Conservation (phyloP, 1,284 basidiomycete species). For the Gastroboletus turbinatus region DNA sequence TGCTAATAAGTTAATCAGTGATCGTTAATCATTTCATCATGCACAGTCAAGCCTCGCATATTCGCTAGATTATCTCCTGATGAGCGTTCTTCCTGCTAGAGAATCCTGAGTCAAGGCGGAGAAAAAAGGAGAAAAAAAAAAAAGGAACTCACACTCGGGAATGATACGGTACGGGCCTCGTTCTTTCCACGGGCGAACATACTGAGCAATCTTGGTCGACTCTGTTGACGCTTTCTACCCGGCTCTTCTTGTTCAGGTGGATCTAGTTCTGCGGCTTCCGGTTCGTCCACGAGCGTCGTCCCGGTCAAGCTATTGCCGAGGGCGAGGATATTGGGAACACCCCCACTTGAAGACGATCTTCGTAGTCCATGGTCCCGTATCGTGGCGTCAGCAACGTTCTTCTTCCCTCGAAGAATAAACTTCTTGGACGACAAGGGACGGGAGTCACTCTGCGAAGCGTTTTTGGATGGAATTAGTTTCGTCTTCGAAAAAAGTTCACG, state of each 20-base stretch:
- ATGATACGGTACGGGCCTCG: constrained; percentile 5
- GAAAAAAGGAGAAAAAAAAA: background rate
- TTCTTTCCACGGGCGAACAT: constrained; percentile 29
- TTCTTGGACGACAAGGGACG: constrained; percentile 27
- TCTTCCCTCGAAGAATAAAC: constrained; percentile 22
- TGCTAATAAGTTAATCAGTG: constrained; percentile 10
- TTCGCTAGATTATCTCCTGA: constrained; percentile 6
- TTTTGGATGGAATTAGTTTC: constrained; percentile 58
- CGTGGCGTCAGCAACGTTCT: constrained; percentile 10
- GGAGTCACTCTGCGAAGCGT: constrained; percentile 35
- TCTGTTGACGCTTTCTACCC: constrained; percentile 13
- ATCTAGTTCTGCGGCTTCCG: constrained; percentile 14
- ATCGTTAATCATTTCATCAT: constrained; percentile 6
- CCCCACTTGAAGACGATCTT: constrained; percentile 25
- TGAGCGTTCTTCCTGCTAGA: constrained; percentile 6
- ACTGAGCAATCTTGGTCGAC: constrained; percentile 28
- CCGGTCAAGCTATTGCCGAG: constrained; percentile 12
- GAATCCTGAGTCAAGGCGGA: background rate
- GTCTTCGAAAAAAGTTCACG: constrained; percentile 75
- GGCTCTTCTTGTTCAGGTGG: constrained; percentile 6
- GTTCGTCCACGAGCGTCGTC: constrained; percentile 24
- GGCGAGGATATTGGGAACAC: background rate
- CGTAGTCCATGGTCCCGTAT: constrained; percentile 13
- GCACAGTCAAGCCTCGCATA: background rate
- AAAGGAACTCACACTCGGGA: constrained; percentile 17